These are phyloP conservation scores for Ilyonectria mors-panacis DNA, from an alignment of 2,329 filamentous ascomycete species.

Conservation along the genomic window DNA sequence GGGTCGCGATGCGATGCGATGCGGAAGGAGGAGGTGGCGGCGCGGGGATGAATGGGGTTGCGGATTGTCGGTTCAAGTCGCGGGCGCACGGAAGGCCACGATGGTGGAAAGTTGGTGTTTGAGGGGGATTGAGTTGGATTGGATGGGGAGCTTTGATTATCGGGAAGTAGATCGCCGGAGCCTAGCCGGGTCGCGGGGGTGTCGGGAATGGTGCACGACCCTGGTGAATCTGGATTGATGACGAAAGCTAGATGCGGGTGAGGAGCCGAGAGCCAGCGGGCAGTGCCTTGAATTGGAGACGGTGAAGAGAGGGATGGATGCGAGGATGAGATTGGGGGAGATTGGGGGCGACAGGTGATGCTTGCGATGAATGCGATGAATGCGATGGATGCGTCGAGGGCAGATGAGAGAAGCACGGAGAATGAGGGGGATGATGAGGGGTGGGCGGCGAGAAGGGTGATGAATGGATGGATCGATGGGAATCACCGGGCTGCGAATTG, in stretches of 20 bases:
- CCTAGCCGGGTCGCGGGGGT: constrained; percentile 39
- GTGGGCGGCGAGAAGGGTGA: constrained; percentile 29
- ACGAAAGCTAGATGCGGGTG: constrained; percentile 42
- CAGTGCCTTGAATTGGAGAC: constrained; percentile 33
- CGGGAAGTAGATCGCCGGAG: constrained; percentile 41
- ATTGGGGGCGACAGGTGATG: constrained; percentile 1
- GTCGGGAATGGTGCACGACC: constrained; percentile 30
- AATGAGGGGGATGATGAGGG: constrained; percentile 28
- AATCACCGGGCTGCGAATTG: constrained; percentile 40
- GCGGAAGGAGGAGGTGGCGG: constrained; percentile 20
- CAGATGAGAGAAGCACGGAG: constrained; percentile 25
- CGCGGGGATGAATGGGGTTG: not conserved
- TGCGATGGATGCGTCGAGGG: constrained; percentile 22
- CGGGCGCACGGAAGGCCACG: constrained; percentile 25
- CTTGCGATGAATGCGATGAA: constrained; percentile 17
- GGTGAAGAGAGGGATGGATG: constrained; percentile 4
- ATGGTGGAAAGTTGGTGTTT: constrained; percentile 29
- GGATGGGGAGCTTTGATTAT: constrained; percentile 22
- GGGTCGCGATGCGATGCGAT: constrained; percentile 39
- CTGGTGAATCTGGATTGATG: constrained; percentile 37
- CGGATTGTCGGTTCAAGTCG: constrained; percentile 25
- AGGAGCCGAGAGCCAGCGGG: constrained; percentile 37
- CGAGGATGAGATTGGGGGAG: constrained; percentile 11
- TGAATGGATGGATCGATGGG: constrained; percentile 28
- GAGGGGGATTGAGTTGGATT: constrained; percentile 30